A percentile compares a stretch with the other conserved stretches of the same genome.
phyloP scores from a whole-genome alignment of 305 asterid species.

The Nicotiana rustica region DNA sequence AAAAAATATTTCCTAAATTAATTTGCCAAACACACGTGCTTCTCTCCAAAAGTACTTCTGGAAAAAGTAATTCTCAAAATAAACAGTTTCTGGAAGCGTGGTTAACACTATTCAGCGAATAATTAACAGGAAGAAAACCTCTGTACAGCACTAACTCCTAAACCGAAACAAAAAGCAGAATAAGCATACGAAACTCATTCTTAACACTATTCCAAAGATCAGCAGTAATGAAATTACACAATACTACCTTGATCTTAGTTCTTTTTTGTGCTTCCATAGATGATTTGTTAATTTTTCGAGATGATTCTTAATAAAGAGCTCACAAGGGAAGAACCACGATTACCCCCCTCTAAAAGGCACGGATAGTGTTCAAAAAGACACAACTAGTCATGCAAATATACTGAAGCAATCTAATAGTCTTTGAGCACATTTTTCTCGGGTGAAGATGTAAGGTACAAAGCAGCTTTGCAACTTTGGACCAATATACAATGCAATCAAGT shows the following conservation, averaged over 20 bases:
- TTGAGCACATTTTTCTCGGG: neutral
- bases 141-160: neutral
- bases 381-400: neutral
- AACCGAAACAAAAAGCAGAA: neutral
- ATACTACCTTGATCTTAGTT: neutral
- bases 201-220: conserved; percentile 2
- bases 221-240: conserved; percentile 5
- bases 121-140: neutral
- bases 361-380: neutral
- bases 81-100: too few species aligned
- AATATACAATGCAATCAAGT: neutral
- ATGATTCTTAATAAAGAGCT: neutral
- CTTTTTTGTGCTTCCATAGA: neutral
- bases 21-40: too few species aligned
- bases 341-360: neutral
- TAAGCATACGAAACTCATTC: neutral
- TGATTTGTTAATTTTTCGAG: neutral
- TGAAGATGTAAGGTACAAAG: neutral
- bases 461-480: neutral
- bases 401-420: neutral
- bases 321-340: neutral
- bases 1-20: too few species aligned
- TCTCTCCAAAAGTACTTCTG: too few species aligned
- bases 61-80: too few species aligned
- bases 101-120: neutral